Evolutionary conservation across 805 yeast species (phyloP), one percentile per base, ranked within the genome.

Genomic region (Saccharomycopsis sp.): DNA sequence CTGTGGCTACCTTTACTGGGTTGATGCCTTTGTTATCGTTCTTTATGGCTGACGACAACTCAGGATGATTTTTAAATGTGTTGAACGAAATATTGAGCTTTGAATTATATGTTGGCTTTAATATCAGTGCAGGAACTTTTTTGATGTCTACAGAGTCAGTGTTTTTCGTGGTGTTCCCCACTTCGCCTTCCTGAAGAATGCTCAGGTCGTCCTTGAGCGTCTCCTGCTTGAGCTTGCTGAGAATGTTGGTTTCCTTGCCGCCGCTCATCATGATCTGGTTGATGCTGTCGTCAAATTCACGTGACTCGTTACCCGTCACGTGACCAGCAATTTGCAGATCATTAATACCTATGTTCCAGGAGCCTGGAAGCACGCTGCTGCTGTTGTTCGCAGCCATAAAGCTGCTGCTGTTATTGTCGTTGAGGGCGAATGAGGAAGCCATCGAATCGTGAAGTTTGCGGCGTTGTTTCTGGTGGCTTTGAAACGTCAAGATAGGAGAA

Each of bases 1-100:
- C 73, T 54, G 63, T 67, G 2, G 74, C 70, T 2, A 67, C 71
- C 58, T 69, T 71, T 3, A 70, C 61, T 2, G 74, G 72, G 56
- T 73, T 73, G 8, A 70, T 34, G 38, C 67, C 68, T 0, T 70
- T 71, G 24, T 65, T 51, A 3, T 44, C 56, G 19, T 61, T 53
- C 44, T 68, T 59, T 15, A 67, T 44, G 0, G 68, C 70, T 1
- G 62, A 38, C 0, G 65, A 57, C 15, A 68, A 53, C 25, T 65
- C 67, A 1, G 71, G 71, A 38, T 60, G 62, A 14, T 58, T 52
- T 19, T 58, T 56, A 14, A 64, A 54, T 3, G 68, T 20, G 44
- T 38, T 58, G 49, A 58, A 54, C 1, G 70, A 63, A 3, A 64
- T 61, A 1, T 64, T 65, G 7, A 53, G 55, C 53, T 65, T 65